Conservation (phyloP, 371 early-diverging fungal species). For the Lichtheimia hyalospora region DNA sequence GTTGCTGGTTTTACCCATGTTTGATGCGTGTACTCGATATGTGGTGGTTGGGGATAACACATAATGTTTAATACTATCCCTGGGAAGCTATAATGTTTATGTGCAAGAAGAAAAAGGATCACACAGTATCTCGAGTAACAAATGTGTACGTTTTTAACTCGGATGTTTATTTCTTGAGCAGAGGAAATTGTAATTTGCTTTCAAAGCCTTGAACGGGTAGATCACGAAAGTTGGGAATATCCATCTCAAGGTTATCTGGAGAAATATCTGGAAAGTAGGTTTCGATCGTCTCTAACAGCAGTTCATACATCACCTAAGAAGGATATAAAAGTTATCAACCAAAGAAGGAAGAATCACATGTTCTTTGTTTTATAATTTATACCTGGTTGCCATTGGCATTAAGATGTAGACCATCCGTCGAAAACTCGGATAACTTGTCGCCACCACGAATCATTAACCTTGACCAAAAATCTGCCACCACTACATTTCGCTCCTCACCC, state of each 20-base stretch:
- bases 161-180: conserved; percentile 15
- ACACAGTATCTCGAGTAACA: no score
- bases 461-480: conserved; percentile 63
- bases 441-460: conserved; percentile 34
- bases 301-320: conserved; percentile 26
- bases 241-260: conserved; percentile 34
- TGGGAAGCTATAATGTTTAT: no score
- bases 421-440: conserved; percentile 31
- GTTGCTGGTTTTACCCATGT: conserved; percentile 25
- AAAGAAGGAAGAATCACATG: no score
- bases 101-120: no score
- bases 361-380: conserved; percentile 4
- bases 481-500: conserved; percentile 17
- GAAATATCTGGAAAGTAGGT: conserved; percentile 36
- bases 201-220: conserved; percentile 15
- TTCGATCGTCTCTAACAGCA: conserved; percentile 32
- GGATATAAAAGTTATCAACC: no score
- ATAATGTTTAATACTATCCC: neutral
- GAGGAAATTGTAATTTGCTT: conserved; percentile 25
- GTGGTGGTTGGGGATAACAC: conserved; percentile 8
- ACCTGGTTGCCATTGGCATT: conserved; percentile 57
- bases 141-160: no score
- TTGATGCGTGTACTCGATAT: conserved; percentile 8
- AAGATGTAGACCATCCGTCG: conserved; percentile 71
- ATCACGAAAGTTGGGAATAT: conserved; percentile 33